phyloP scores from a whole-genome alignment of 2,329 filamentous ascomycete species.

The Pseudocercospora fijiensis region DNA sequence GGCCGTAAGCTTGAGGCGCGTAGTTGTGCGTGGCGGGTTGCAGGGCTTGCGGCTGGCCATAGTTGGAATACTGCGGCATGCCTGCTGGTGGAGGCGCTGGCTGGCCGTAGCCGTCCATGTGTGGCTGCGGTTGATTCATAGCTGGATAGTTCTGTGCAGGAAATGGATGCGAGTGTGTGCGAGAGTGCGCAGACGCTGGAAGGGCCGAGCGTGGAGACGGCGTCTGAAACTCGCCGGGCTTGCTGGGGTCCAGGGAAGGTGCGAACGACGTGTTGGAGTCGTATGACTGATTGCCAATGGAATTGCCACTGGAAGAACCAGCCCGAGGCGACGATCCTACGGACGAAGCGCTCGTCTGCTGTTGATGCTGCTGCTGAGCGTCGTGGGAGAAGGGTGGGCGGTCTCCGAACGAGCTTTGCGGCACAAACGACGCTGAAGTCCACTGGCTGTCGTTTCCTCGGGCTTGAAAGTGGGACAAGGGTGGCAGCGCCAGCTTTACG shows the following conservation, averaged over 20 bases:
- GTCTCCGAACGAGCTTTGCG: slow-evolving; percentile 69
- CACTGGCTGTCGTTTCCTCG: slow-evolving; percentile 71
- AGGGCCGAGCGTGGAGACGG: slow-evolving; percentile 67
- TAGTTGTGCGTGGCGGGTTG: slow-evolving; percentile 38
- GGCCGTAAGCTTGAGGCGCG: slow-evolving; percentile 66
- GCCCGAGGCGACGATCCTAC: slow-evolving; percentile 73
- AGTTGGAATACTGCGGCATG: slow-evolving; percentile 75
- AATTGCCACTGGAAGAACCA: slow-evolving; percentile 66
- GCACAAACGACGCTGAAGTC: slow-evolving; percentile 64
- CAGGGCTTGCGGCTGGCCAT: slow-evolving; percentile 60
- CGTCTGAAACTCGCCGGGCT: slow-evolving; percentile 59
- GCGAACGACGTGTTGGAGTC: slow-evolving; percentile 59
- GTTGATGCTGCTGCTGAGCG: slow-evolving; percentile 51
- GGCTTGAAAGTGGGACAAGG: slow-evolving; percentile 77
- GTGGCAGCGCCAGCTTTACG: slow-evolving; percentile 94
- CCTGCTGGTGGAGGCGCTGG: slow-evolving; percentile 73
- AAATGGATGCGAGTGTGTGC: slow-evolving; percentile 21
- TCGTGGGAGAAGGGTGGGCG: slow-evolving; percentile 56
- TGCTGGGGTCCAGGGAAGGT: slow-evolving; percentile 52
- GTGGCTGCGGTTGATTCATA: slow-evolving; percentile 81
- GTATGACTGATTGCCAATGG: slow-evolving; percentile 43
- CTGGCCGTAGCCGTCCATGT: slow-evolving; percentile 68
- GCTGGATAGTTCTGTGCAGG: slow-evolving; percentile 42
- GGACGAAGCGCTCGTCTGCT: slow-evolving; percentile 63
- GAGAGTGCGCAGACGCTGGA: slow-evolving; percentile 25